Evolutionary conservation across 495 filamentous ascomycete genomes (phyloP), one percentile per base, ranked within the genome.

Genomic region (Lasiosphaeria hispida): DNA sequence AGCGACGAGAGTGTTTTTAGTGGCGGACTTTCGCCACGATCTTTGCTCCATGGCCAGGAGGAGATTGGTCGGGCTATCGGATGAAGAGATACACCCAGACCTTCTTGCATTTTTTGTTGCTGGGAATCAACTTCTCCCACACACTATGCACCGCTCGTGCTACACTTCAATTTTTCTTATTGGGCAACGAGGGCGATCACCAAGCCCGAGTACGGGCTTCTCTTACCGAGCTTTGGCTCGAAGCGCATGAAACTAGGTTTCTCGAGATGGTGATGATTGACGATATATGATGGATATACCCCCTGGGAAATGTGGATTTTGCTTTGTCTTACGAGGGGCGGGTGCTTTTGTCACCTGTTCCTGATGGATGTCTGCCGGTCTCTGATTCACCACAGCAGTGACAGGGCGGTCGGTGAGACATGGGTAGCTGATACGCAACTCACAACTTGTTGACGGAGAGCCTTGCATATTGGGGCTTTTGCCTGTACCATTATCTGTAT

Each of bases 41-140:
- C 74, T 14, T 61, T 67, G n/a, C 63, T 74, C 18, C 69, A 63
- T 34, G 63, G 69, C 14, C 66, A 72, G 9, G 68, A 72, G 9
- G 68, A 70, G 14, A 78, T 78, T 57, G 77, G 77, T 9, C 62
- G 72, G 35, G 75, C 76, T 3, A 73, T 80, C 40, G 75, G 75
- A 3, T 80, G 63, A 74, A 17, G 30, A 38, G 9, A 14, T 34
- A 51, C 8, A 19, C 49, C 11, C 30, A 38, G 23, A 19, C 38
- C 53, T 23, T n/a, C 17, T 49, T 48, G 33, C 9, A n/a, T 50
- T 50, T 35, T 39, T 59, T 38, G 13, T 34, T 53, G n/a, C n/a
- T n/a, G n/a, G n/a, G n/a, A n/a, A n/a, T n/a, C n/a, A n/a, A n/a
- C n/a, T n/a, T n/a, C n/a, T n/a, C n/a, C n/a, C n/a, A n/a, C 23